Conservation (phyloP, 345 rosid genomes). For the Citrus unshiu region DNA sequence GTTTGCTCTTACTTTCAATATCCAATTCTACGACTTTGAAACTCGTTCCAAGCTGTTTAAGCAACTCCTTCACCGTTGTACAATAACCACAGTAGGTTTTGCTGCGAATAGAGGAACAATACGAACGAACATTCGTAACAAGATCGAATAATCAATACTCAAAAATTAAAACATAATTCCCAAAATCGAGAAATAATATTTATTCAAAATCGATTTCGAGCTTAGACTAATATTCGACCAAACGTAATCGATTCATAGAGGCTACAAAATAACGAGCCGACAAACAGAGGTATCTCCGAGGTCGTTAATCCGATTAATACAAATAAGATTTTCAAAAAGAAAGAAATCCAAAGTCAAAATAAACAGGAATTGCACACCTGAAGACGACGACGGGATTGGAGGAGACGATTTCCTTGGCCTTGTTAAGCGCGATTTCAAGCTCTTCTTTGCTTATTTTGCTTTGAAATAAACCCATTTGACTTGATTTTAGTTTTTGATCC, state of each 20-base stretch:
- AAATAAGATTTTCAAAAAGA: neutral
- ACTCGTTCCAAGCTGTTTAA: slow-evolving; percentile 46
- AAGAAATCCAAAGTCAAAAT: neutral
- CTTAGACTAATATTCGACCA: neutral
- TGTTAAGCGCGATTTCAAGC: slow-evolving; percentile 37
- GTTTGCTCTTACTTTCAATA: slow-evolving; percentile 31
- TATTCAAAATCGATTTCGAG: neutral
- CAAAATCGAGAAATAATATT: neutral
- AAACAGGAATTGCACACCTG: slow-evolving; percentile 31
- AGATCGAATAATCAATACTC: no score
- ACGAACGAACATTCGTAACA: neutral
- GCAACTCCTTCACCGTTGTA: slow-evolving; percentile 53
- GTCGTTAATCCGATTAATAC: neutral
- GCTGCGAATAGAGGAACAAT: slow-evolving; percentile 31
- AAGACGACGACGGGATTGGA: slow-evolving; percentile 64
- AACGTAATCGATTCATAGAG: neutral
- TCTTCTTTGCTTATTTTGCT: slow-evolving; percentile 39
- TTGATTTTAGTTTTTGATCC: neutral
- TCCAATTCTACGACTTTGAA: slow-evolving; percentile 49
- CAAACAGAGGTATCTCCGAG: neutral
- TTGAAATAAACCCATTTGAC: slow-evolving; percentile 26
- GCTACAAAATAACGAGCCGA: neutral
- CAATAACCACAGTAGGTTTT: slow-evolving; percentile 68
- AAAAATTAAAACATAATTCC: neutral
- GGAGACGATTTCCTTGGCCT: slow-evolving; percentile 54